Conservation (phyloP, 2,329 filamentous ascomycete genomes). For the Hypoxylon sp. region DNA sequence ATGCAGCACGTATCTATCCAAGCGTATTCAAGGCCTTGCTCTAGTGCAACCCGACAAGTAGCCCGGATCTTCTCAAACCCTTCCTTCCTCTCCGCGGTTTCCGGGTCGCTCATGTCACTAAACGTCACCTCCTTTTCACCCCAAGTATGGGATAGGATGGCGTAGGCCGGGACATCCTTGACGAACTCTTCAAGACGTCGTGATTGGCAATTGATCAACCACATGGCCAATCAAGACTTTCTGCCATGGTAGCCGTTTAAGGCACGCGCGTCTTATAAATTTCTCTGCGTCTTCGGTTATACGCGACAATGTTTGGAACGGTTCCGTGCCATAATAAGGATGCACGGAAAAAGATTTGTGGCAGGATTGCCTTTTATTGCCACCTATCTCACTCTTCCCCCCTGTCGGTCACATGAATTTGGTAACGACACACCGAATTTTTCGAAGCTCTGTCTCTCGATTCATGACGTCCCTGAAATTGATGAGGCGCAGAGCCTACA, state of each 20-base stretch:
- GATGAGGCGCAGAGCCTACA: constrained; percentile 1
- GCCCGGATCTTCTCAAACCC: constrained; percentile 39
- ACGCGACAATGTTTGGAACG: neutral
- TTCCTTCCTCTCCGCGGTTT: constrained; percentile 4
- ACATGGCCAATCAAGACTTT: constrained; percentile 30
- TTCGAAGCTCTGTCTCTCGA: neutral
- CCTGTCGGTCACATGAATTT: constrained; percentile 25
- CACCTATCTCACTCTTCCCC: constrained; percentile 3
- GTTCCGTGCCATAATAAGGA: neutral
- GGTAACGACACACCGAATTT: constrained; percentile 4
- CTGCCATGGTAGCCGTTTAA: constrained; percentile 18
- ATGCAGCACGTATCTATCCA: constrained; percentile 50
- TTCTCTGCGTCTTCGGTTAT: neutral
- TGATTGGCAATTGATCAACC: constrained; percentile 44
- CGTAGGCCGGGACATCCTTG: constrained; percentile 42
- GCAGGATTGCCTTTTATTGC: constrained; percentile 10
- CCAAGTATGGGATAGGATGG: constrained; percentile 48
- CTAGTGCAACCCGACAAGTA: constrained; percentile 37
- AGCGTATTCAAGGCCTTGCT: constrained; percentile 39
- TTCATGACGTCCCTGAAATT: neutral
- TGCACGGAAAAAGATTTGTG: constrained; percentile 3
- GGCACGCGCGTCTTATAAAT: neutral
- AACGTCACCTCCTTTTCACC: constrained; percentile 40
- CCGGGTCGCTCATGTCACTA: constrained; percentile 31
- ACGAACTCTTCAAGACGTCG: constrained; percentile 44